Base-by-base conservation (phyloP, 352 stramenopile genomes). In the Aphanomyces astaci region DNA sequence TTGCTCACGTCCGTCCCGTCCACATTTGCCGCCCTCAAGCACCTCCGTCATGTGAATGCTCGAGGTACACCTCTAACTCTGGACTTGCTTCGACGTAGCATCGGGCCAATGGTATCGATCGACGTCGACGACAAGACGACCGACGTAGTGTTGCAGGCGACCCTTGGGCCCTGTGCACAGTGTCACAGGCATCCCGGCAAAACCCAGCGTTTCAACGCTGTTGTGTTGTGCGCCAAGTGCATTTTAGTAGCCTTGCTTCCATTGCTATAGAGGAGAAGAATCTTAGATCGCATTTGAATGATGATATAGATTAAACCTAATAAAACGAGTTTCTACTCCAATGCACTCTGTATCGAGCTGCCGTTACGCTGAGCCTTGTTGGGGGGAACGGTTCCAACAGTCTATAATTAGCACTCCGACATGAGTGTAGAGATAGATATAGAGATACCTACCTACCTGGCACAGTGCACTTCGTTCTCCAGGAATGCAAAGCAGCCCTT, bases 181-280 rank as follows among this genome's bases (percentile, higher is more conserved):
- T 68, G 62, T 45, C 30, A 43, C 19, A 52, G 59, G 11, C 13
- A 59, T 22, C 19, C 28, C 27, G 27, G 49, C 31, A 68, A 64
- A 53, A 64, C 51, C 19, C 62, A 68, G 36, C 46, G 62, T 7
- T 52, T 68, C 48, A 68, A 68, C 27, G 43, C 7, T 28, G 62
- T 40, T 13, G 4, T 68, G 4, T 31, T 68, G 5, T 68, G 62
- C 51, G 43, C 62, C 7, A 60, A 59, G 28, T 68, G 62, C 62
- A 68, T 68, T 24, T 46, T 68, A 4, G 27, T 59, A 4, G 28
- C 62, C n/a, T 36, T 68, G 30, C 39, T 49, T 10, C 62, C 62
- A 4, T 45, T 68, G 19, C 43, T 68, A 17, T 68, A 68, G 24
- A 1, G 17, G 10, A 13, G 15, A 0, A 22, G 9, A 30, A 24